Evolutionary conservation across 768 basidiomycete species (phyloP), one percentile per base, ranked within the genome.

Genomic region (Boletus rubescentipes): DNA sequence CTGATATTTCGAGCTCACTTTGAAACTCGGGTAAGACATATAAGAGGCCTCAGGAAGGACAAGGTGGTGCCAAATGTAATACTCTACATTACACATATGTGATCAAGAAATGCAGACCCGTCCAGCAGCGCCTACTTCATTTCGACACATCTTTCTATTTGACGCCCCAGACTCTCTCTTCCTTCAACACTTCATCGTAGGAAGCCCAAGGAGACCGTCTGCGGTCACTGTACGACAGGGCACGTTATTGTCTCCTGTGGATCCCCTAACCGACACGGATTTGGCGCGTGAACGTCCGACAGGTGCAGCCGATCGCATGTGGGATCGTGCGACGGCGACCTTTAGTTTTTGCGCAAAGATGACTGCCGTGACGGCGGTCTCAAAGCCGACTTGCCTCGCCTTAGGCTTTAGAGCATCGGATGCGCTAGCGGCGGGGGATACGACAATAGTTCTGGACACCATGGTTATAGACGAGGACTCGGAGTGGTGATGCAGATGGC

Each of bases 311-410:
- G 32, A 39, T 23, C 36, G 38, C 29, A 5, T 18, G 20, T 36
- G 59, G 14, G 63, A 43, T 9, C 52, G 57, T 23, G 57, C 57
- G 20, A 46, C 61, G 20, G 61, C 54, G 21, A 47, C 41, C 55
- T 66, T 63, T 40, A 65, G 64, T 42, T 56, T 65, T 18, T 60
- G 58, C 5, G 61, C 47, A 49, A 65, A 66, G 49, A 65, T 41
- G 46, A 63, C 45, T 0, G 61, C 64, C 16, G 51, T 60, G 35
- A 65, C 64, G 7, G 54, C 64, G 15, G 61, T 65, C 54, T 63
- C 58, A 18, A 65, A 65, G 41, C 64, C 53, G 34, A 63, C 61
- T 34, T 50, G 53, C 12, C 61, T 59, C 38, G 9, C 49, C 26
- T 45, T 44, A 7, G 46, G 41, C 16, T 52, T 26, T 11, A 6